Evolutionary conservation across 2,329 filamentous ascomycete species (phyloP), one percentile per base, ranked within the genome.

Genomic region (Diaporthe eres): DNA sequence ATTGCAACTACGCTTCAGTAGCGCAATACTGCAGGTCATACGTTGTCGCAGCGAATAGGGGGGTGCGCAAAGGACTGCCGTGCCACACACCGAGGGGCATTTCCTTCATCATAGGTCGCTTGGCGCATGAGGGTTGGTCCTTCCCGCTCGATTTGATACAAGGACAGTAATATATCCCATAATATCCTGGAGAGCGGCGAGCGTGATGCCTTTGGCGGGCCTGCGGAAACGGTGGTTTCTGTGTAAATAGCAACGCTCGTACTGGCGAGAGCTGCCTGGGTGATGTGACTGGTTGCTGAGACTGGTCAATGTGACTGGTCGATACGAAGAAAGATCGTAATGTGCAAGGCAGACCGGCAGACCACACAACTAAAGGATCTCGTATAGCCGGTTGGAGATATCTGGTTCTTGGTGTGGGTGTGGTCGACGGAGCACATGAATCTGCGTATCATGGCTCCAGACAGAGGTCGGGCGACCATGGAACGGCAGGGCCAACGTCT

Each of bases 1-100:
- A 39, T 53, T 68, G 63, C 63, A 68, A 53, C 44, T 68, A 25
- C 31, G 49, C 63, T 12, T 19, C 22, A 51, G 63, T 25, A 51
- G 63, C 63, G 44, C 63, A 17, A 37, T 37, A 19, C 44, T 37
- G 28, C 12, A 37, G 63, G 44, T 37, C 12, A 53, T 53, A 28
- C 9, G 57, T 25, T 10, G 34, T 25, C n/a, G 25, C 15, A 53
- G 49, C 65, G 65, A 70, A 70, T 70, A 42, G 34, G 15, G 13
- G 34, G 34, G 42, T 17, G 47, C n/a, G 49, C 34, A 70, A 5
- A 39, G 34, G 31, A 70, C 65, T 70, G 47, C 47, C 31, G 65
- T 39, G 42, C 34, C 22, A 28, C 47, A 39, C 34, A 10, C 63
- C 13, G n/a, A 12, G 22, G 12, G 49, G n/a, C 65, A 39, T 22